Evolutionary conservation across 345 rosid species (phyloP), one percentile per base, ranked within the genome.

Genomic region (Hevea brasiliensis): DNA sequence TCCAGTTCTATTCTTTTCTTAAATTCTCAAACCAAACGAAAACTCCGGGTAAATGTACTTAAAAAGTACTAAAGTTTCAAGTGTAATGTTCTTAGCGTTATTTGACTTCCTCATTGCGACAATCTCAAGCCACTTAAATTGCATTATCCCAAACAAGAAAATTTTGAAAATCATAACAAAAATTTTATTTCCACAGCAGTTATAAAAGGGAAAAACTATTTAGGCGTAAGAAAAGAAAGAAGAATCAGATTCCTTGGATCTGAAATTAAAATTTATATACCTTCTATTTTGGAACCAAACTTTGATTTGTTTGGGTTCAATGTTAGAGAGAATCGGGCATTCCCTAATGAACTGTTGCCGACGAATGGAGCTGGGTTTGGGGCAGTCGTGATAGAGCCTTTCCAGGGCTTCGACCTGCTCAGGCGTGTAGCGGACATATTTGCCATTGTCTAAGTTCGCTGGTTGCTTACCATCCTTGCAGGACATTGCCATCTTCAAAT

Each of bases 351-450:
- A 76, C 88, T 96, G 99, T 70, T 93, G 99, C 73, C 98, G 93
- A 72, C 99, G 98, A 77, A 96, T 87, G 35, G 98, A 96, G 81
- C 98, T 96, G 63, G 99, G 99, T 74, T 96, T 96, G 62, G 99
- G 98, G 80, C 99, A 96, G 4, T 96, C 99, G 76, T 91, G 98
- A 83, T 96, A 96, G 68, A 96, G 91, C 89, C 98, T 93, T 89
- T 96, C 99, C 67, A 96, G 95, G 70, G 99, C 98, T 83, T 96
- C 99, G 73, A 96, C 98, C 88, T 96, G 99, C 85, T 96, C 99
- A 86, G 97, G 97, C 59, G 98, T 96, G 82, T 96, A 96, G 79
- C 99, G 85, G 12, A 96, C 98, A 82, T 96, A 96, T 87, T 96
- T 96, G 27, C 99, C 99, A 80, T 96, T 96, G 59, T 96, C 99